Evolutionary conservation across 2,329 filamentous ascomycete species (phyloP).

Genomic region (Fusarium liriodendri): DNA sequence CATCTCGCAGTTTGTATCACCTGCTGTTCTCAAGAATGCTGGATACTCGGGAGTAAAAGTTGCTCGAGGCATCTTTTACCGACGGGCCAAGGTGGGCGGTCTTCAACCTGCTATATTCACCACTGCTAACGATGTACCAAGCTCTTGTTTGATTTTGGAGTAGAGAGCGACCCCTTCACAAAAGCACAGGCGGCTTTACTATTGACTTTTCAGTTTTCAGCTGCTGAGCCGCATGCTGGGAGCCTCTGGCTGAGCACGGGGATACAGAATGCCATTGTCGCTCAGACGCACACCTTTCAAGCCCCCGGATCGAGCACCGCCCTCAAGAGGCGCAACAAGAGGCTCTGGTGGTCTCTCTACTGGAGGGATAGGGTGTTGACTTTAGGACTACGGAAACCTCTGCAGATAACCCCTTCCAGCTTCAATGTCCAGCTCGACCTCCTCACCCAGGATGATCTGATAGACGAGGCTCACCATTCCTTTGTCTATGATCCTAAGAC

Average conservation of each 20-base stretch:
- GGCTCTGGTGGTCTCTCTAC: slow-evolving; percentile 26
- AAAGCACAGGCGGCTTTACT: slow-evolving; percentile 26
- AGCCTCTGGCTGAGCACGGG: slow-evolving; percentile 30
- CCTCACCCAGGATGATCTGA: background rate
- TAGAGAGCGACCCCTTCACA: slow-evolving; percentile 22
- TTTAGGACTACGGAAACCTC: slow-evolving; percentile 1
- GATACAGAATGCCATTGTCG: slow-evolving; percentile 29
- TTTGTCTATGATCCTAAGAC: slow-evolving; percentile 6
- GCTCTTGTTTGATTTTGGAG: slow-evolving; percentile 27
- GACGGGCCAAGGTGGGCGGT: slow-evolving; percentile 18
- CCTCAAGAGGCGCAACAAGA: slow-evolving; percentile 7
- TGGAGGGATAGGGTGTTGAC: slow-evolving; percentile 10
- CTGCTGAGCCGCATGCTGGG: slow-evolving; percentile 27
- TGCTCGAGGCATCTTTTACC: slow-evolving; percentile 31
- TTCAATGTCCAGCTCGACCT: slow-evolving; percentile 2
- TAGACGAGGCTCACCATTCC: background rate
- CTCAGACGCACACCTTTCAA: slow-evolving; percentile 27
- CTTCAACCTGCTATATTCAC: background rate
- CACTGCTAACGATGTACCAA: background rate
- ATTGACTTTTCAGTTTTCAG: slow-evolving; percentile 31
- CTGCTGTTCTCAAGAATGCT: slow-evolving; percentile 30
- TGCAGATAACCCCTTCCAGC: slow-evolving; percentile 8
- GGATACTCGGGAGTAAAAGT: slow-evolving; percentile 29
- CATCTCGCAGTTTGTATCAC: slow-evolving; percentile 18
- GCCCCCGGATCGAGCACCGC: background rate